Base-by-base conservation (phyloP, 1,284 basidiomycete genomes). In the Ustilago bromivora region DNA sequence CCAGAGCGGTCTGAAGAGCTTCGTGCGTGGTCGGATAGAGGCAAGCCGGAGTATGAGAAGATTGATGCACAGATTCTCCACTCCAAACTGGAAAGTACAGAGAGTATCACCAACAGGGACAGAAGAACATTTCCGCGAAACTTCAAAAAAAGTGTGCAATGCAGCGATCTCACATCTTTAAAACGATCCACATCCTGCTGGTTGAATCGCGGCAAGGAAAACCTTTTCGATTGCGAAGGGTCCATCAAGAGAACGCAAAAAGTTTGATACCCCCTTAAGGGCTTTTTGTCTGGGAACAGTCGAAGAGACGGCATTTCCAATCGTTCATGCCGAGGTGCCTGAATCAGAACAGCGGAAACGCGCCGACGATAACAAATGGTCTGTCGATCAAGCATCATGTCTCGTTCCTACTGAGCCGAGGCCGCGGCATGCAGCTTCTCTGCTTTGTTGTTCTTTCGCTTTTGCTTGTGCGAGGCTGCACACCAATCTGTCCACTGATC, bases 341-440 rank as follows among this genome's bases (percentile, higher is more conserved):
- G 47, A 51, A 51, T 31, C 28, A 13, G 28, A 38, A 35, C 52
- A 54, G 34, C 34, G 52, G 32, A 54, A 54, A 36, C 2, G 52
- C 52, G 52, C 52, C 34, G 52, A 36, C 52, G 49, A 4, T 51
- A n/a, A 23, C 23, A 23, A 23, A 23, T 17, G 32, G n/a, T 54
- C 36, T 35, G 35, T 56, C 54, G 36, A 56, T 38, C 38, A 23
- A 23, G 23, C 54, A 40, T 36, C 54, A 41, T 56, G 54, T 38
- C 54, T 56, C 34, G 34, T 35, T 54, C 52, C 52, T 38, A 10
- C 13, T 23, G 28, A 23, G 36, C 54, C 54, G 54, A 56, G 23
- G 38, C 54, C 38, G 19, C 54, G 54, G 54, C 54, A 56, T 5
- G 34, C 49, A 51, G 7, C 49, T 51, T 51, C 49, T 46, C n/a